These are phyloP conservation scores for Podosphaera aphanis DNA, from an alignment of 2,329 filamentous ascomycete species.

Conservation along the genomic window DNA sequence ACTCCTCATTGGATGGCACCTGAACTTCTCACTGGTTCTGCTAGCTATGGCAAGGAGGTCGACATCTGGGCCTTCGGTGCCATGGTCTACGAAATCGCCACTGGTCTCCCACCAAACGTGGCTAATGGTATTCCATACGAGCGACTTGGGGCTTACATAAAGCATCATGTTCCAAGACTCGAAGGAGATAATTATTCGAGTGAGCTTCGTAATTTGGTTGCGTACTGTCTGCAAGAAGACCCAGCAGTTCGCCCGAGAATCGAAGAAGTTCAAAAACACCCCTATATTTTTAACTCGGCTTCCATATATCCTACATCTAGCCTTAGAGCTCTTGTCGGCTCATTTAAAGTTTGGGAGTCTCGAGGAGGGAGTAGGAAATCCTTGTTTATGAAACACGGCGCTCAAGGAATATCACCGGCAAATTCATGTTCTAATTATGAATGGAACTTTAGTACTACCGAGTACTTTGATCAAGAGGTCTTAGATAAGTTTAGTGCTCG, in stretches of 20 bases:
- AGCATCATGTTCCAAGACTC: constrained; percentile 40
- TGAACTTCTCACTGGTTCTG: constrained; percentile 43
- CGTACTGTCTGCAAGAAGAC: constrained; percentile 49
- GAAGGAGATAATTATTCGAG: constrained; percentile 50
- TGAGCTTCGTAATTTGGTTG: constrained; percentile 43
- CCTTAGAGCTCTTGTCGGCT: constrained; percentile 42
- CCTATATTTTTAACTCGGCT: constrained; percentile 40
- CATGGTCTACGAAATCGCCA: constrained; percentile 61
- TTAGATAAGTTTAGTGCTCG: constrained; percentile 28
- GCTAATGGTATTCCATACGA: constrained; percentile 25
- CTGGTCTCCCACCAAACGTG: constrained; percentile 47
- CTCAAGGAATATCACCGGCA: constrained; percentile 21
- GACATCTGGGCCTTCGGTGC: constrained; percentile 76
- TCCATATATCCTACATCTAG: constrained; percentile 38
- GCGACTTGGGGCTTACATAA: constrained; percentile 29
- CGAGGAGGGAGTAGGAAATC: constrained; percentile 47
- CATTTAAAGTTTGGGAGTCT: constrained; percentile 54
- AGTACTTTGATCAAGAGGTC: constrained; percentile 36
- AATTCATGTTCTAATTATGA: constrained; percentile 29
- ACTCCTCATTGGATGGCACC: constrained; percentile 77
- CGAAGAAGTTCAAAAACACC: constrained; percentile 43
- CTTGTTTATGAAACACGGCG: constrained; percentile 35
- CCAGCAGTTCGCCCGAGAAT: constrained; percentile 46
- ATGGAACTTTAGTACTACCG: constrained; percentile 45
- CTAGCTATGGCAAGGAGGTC: constrained; percentile 45